phyloP scores from a whole-genome alignment of 495 filamentous ascomycete genomes.

The Penicillium riverlandense region DNA sequence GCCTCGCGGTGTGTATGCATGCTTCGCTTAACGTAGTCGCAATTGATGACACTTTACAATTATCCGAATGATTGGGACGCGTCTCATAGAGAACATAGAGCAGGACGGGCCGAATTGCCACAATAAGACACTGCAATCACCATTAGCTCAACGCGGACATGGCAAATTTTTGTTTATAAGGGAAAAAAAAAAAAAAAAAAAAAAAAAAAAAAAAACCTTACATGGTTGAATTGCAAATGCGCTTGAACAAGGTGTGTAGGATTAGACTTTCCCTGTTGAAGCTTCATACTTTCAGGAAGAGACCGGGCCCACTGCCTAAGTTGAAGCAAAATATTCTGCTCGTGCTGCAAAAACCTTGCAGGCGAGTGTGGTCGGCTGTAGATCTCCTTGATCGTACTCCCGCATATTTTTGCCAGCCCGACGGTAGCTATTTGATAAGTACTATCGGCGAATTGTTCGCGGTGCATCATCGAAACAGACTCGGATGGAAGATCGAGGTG shows the following conservation, averaged over 20 bases:
- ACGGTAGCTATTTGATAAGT: constrained; percentile 24
- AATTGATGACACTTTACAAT: constrained; percentile 15
- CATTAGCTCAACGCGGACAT: neutral
- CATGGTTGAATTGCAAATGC: constrained; percentile 33
- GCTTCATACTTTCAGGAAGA: constrained; percentile 24
- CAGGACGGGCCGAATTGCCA: constrained; percentile 30
- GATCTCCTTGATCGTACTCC: constrained; percentile 23
- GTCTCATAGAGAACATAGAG: constrained; percentile 17
- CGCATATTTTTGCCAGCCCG: constrained; percentile 26
- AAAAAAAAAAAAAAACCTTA: neutral
- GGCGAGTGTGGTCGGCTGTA: constrained; percentile 29
- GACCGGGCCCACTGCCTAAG: constrained; percentile 31
- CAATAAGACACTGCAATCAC: constrained; percentile 23
- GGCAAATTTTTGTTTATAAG: neutral
- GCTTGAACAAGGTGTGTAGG: constrained; percentile 22
- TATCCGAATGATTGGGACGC: constrained; percentile 2
- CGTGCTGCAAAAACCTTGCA: constrained; percentile 27
- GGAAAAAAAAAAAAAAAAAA: neutral
- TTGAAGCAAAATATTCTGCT: constrained; percentile 30
- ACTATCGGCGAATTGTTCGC: constrained; percentile 26
- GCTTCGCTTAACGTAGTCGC: constrained; percentile 27
- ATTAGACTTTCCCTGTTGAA: constrained; percentile 19
- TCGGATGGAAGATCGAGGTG: constrained; percentile 28
- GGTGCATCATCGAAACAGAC: constrained; percentile 12
- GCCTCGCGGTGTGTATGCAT: constrained; percentile 31